phyloP scores from a whole-genome alignment of 1,284 basidiomycete species.

The Leccinum huronense region DNA sequence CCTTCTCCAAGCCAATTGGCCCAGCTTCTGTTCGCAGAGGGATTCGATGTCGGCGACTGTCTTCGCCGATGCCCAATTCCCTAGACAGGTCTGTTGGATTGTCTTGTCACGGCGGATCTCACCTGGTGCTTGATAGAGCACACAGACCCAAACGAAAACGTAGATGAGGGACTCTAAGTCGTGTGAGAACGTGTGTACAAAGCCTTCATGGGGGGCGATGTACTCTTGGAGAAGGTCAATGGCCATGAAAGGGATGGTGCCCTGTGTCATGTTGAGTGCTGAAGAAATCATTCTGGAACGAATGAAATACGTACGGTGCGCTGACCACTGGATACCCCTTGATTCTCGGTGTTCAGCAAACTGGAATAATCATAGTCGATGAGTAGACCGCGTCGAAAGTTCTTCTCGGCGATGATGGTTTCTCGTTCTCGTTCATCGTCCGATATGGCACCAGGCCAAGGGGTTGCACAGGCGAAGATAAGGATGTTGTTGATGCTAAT shows the following conservation, averaged over 20 bases:
- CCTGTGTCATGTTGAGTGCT: background rate
- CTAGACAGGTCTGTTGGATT: background rate
- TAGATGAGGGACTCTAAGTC: background rate
- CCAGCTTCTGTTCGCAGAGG: background rate
- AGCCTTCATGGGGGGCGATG: background rate
- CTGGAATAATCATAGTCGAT: constrained; percentile 4
- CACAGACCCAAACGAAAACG: background rate
- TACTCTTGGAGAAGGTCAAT: background rate
- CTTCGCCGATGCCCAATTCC: background rate
- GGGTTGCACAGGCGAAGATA: background rate
- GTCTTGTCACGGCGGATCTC: background rate
- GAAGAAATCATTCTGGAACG: background rate
- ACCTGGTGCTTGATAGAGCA: background rate
- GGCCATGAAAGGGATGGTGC: constrained; percentile 3
- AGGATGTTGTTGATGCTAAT: background rate
- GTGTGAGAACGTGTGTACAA: background rate
- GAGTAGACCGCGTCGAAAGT: background rate
- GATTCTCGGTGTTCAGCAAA: background rate
- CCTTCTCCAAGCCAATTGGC: background rate
- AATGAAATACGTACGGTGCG: background rate
- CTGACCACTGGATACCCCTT: background rate
- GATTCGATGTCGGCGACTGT: background rate
- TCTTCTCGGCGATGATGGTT: background rate
- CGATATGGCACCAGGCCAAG: background rate
- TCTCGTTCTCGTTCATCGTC: background rate